Conservation (phyloP, 2,329 filamentous ascomycete genomes). For the Metarhizium anisopliae region DNA sequence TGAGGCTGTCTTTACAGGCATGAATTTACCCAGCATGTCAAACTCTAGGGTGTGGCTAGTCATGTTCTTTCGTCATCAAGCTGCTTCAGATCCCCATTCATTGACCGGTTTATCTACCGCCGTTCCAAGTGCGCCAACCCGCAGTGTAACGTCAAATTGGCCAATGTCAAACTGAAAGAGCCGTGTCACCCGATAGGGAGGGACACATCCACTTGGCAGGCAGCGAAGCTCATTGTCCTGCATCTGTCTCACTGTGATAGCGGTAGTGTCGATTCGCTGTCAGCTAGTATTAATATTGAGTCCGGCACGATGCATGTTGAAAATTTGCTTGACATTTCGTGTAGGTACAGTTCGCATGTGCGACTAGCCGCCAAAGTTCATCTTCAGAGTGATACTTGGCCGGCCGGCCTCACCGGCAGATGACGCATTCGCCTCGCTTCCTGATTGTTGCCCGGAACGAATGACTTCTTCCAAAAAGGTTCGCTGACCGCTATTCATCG, state of each 20-base stretch:
- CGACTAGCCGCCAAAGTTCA: conserved; percentile 64
- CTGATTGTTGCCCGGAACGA: conserved; percentile 48
- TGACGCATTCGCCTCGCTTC: conserved; percentile 29
- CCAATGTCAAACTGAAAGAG: not conserved
- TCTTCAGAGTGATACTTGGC: conserved; percentile 87
- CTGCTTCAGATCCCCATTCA: not conserved
- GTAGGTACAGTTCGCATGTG: not conserved
- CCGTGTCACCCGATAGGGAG: not conserved
- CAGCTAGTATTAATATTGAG: not conserved
- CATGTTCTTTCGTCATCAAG: not conserved
- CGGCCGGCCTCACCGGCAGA: conserved; percentile 38
- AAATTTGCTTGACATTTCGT: not conserved
- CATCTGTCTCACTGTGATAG: not conserved
- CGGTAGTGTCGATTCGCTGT: not conserved
- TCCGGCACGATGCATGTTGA: conserved; percentile 2
- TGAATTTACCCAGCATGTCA: too few species aligned
- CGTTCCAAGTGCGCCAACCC: not conserved
- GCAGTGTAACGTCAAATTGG: not conserved
- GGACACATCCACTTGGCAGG: not conserved
- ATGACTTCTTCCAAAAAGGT: conserved; percentile 75
- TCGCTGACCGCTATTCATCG: conserved; percentile 62
- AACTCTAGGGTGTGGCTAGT: not conserved
- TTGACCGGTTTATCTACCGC: not conserved
- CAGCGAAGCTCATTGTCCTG: not conserved
- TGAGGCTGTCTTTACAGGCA: too few species aligned